These are phyloP conservation scores for Toxicodendron radicans DNA, from an alignment of 345 rosid genomes.

Conservation along the genomic window DNA sequence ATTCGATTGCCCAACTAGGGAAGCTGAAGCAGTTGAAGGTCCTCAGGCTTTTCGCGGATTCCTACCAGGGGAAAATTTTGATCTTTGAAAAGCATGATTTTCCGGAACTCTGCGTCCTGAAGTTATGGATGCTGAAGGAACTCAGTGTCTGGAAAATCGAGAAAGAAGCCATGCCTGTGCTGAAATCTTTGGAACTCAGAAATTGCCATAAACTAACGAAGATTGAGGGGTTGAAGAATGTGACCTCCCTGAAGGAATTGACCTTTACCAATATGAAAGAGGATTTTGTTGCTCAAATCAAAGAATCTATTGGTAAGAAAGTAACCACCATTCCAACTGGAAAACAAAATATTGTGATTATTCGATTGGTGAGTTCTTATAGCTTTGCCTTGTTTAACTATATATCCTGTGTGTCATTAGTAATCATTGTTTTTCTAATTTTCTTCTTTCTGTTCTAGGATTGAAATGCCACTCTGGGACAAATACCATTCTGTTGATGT, in stretches of 20 bases:
- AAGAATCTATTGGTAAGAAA: background rate
- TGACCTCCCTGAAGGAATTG: constrained; percentile 21
- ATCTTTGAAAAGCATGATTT: background rate
- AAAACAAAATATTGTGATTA: background rate
- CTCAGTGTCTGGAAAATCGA: constrained; percentile 19
- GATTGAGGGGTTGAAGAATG: constrained; percentile 12
- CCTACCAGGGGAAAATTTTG: too few relatives aligned
- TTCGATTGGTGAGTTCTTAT: background rate
- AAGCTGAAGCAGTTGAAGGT: too few relatives aligned
- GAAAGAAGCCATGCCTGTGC: constrained; percentile 25
- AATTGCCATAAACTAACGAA: constrained; percentile 19
- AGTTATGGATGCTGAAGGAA: constrained; percentile 36
- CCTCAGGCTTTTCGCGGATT: too few relatives aligned
- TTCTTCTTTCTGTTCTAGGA: background rate
- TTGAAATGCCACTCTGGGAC: background rate
- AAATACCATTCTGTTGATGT: too few relatives aligned
- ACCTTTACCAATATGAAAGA: constrained; percentile 29
- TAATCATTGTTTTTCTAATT: background rate
- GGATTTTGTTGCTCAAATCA: background rate
- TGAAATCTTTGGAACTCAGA: constrained; percentile 40
- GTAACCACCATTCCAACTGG: too few relatives aligned
- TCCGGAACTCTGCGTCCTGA: constrained; percentile 32
- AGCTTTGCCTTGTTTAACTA: background rate
- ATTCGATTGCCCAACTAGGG: too few relatives aligned
- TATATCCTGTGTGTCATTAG: too few relatives aligned